Percentiles rank a stretch among this genome's conserved stretches.
Conservation (phyloP, 768 basidiomycete genomes). For the Obba rivulosa region DNA sequence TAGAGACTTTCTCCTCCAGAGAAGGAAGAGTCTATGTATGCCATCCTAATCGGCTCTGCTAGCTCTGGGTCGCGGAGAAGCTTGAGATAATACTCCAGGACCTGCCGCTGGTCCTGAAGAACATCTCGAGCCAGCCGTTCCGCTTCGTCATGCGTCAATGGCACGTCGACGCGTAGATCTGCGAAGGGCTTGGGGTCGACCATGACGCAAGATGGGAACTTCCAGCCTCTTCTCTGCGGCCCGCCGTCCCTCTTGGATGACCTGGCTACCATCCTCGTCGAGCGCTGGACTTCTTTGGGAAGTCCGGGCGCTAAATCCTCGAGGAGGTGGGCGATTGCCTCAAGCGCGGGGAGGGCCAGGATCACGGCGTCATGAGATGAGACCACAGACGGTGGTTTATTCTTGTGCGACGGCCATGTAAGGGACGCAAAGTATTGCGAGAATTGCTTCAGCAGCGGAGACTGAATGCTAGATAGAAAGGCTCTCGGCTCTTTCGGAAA, state of each 20-base stretch:
- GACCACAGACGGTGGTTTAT: not conserved
- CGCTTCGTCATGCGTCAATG: slow-evolving; percentile 20
- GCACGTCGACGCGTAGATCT: slow-evolving; percentile 23
- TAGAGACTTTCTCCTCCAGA: not conserved
- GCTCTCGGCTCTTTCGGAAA: not conserved
- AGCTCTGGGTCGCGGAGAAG: not conserved
- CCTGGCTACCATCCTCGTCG: not conserved
- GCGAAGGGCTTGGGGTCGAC: slow-evolving; percentile 27
- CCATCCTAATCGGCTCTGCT: not conserved
- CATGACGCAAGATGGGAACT: slow-evolving; percentile 2
- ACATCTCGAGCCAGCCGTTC: slow-evolving; percentile 12
- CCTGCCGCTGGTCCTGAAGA: not conserved
- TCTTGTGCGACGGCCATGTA: not conserved
- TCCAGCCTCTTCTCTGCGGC: slow-evolving; percentile 13
- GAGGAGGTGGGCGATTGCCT: not conserved
- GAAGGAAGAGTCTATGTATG: not conserved
- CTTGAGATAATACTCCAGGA: slow-evolving; percentile 3
- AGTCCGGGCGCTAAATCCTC: not conserved
- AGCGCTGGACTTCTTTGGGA: not conserved
- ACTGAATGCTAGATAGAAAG: too few species aligned
- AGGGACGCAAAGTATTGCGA: slow-evolving; percentile 3
- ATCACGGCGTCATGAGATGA: not conserved
- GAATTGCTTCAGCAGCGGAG: not conserved
- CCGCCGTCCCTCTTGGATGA: slow-evolving; percentile 1
- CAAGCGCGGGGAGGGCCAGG: not conserved